phyloP scores from a whole-genome alignment of 208 protist genomes.

The Novymonas esmeraldas region DNA sequence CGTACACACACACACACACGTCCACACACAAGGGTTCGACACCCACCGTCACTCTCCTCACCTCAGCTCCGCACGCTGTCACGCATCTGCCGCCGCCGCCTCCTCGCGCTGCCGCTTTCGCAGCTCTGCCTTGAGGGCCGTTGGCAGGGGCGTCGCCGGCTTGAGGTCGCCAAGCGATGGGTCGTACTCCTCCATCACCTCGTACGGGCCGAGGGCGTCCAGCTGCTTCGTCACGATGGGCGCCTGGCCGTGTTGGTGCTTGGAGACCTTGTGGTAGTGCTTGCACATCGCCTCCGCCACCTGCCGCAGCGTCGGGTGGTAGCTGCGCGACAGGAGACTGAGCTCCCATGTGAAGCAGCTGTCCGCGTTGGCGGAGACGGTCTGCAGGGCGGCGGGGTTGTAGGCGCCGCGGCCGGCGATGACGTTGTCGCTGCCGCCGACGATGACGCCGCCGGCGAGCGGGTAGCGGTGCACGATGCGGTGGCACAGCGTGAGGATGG shows the following conservation, averaged over 20 bases:
- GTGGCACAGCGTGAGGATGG: conserved; percentile 81
- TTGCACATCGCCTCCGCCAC: conserved; percentile 80
- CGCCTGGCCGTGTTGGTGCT: conserved; percentile 84
- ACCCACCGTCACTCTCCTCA: too few relatives aligned
- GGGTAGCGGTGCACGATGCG: conserved; percentile 86
- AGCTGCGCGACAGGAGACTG: conserved; percentile 70
- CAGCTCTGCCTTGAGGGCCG: conserved; percentile 37
- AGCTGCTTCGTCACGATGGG: conserved; percentile 88
- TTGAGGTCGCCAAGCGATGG: conserved; percentile 79
- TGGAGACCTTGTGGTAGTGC: conserved; percentile 84
- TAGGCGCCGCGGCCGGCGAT: conserved; percentile 85
- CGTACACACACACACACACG: not conserved
- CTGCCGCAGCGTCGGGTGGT: conserved; percentile 86
- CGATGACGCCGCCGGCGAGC: conserved; percentile 71
- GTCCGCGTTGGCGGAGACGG: conserved; percentile 80
- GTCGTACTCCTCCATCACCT: conserved; percentile 91
- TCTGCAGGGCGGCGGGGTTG: conserved; percentile 87
- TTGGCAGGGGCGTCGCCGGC: conserved; percentile 66
- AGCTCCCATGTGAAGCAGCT: conserved; percentile 92
- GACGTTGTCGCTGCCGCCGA: conserved; percentile 90
- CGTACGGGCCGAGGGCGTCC: conserved; percentile 86
- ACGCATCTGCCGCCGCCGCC: conserved; percentile 13
- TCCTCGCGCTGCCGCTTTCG: conserved; percentile 33
- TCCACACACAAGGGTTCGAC: not conserved
- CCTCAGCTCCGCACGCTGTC: not conserved